Conservation (phyloP, 139 green algal species). For the Raphidocelis subcapitata region DNA sequence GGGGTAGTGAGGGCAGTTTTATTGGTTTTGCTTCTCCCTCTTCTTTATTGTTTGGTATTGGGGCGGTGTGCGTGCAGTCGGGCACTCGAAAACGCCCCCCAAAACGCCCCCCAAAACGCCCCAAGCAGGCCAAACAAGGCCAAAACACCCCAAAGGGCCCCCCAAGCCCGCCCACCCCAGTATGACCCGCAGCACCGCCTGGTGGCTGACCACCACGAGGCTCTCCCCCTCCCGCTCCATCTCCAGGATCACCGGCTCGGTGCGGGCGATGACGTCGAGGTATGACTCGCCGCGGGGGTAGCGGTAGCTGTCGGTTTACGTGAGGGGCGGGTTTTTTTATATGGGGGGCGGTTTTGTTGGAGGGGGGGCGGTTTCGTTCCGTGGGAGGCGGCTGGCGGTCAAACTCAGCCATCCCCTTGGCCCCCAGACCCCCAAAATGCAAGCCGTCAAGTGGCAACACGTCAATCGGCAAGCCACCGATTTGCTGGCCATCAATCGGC, state of each 20-base stretch:
- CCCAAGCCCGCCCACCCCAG: conserved; percentile 77
- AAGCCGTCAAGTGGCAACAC: not conserved
- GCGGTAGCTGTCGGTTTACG: conserved; percentile 16
- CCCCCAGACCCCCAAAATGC: too few relatives aligned
- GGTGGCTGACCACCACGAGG: conserved; percentile 83
- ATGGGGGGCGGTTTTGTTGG: not conserved
- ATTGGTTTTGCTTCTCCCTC: not conserved
- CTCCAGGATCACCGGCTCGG: conserved; percentile 93
- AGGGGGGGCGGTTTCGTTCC: not conserved
- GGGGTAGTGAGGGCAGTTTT: not conserved
- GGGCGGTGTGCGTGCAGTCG: not conserved
- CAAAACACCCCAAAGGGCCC: not conserved
- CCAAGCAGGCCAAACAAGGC: not conserved
- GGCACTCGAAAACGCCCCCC: not conserved
- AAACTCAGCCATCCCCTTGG: too few relatives aligned
- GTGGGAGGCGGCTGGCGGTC: not conserved
- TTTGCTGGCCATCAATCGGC: not conserved
- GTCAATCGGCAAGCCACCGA: too few relatives aligned
- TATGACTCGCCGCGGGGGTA: conserved; percentile 91
- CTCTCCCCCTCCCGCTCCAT: conserved; percentile 87
- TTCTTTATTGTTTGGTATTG: not conserved
- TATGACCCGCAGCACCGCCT: conserved; percentile 83
- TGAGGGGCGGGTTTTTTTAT: not conserved
- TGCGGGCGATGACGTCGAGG: conserved; percentile 86
- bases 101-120: too few relatives aligned